Evolutionary conservation across 208 protist species (phyloP), one percentile per base, ranked within the genome.

Genomic region (Leishmania tarentolae): DNA sequence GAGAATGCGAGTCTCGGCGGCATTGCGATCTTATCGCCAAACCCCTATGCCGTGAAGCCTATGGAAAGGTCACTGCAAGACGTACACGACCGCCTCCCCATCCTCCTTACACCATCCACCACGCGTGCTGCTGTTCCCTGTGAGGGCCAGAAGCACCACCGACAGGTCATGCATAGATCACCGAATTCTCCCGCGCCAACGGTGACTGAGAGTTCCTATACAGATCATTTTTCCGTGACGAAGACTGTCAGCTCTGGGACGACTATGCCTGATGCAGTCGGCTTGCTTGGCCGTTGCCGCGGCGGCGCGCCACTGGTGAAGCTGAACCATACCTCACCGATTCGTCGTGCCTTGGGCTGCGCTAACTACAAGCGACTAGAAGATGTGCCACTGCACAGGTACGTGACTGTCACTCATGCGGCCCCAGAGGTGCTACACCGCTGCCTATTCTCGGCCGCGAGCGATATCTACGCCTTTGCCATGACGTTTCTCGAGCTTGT

Each of bases 401-500:
- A 90, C 74, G 83, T 93, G 50, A 87, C 83, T 74, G 86, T 92
- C 57, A 86, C 88, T 35, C 91, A 96, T 71, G 80, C 90, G 31
- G 93, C 93, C 1, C 93, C 93, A 1, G 91, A 96, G 83, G 89
- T 86, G 56, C 76, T 93, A 68, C 73, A 87, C 31, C 75, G 82
- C 9, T 56, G 82, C n/a, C 37, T 82, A 24, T 93, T 96, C 76
- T 90, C 85, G 35, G 61, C 84, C 47, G 93, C 86, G 3, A 94
- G 91, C 77, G 93, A 96, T 79, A 89, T 96, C 53, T 96, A 92
- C 79, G 87, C 91, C 40, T 96, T 94, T 83, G 93, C 93, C 4
- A 96, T 96, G 91, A 94, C 90, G 28, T 96, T 96, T 79, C 83
- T 96, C 73, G 91, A 96, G 85, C 86, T 96, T 17, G 84, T 90